phyloP scores from a whole-genome alignment of 306 rosid species.

The Cotoneaster glaucophyllus region DNA sequence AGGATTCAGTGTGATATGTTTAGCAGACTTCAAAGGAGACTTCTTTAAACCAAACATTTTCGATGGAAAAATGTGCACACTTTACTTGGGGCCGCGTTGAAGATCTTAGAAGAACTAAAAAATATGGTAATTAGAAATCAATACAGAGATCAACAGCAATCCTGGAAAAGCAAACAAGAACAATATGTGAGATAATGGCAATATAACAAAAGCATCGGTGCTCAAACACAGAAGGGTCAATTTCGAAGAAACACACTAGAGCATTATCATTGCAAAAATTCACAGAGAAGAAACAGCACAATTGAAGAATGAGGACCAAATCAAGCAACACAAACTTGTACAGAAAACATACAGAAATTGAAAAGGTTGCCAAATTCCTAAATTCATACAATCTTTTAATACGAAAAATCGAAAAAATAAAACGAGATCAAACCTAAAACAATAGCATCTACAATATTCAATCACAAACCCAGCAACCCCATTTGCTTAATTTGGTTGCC shows the following conservation, averaged over 20 bases:
- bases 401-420: not conserved
- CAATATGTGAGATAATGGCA: not conserved
- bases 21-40: conserved; percentile 53
- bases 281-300: not conserved
- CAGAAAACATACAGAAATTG: not conserved
- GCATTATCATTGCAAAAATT: not conserved
- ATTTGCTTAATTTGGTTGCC: not conserved
- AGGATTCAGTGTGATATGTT: conserved; percentile 37
- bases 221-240: not conserved
- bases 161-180: conserved; percentile 51
- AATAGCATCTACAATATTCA: not conserved
- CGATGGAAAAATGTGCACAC: conserved; percentile 8
- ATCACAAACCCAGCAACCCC: not conserved
- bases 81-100: not conserved
- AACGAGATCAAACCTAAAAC: not conserved
- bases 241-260: not conserved
- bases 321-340: not conserved
- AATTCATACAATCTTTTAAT: not conserved
- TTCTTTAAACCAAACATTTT: conserved; percentile 73
- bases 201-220: not conserved
- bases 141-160: conserved; percentile 16
- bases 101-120: conserved; percentile 4
- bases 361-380: not conserved
- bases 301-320: not conserved
- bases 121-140: not conserved